A percentile compares a stretch with the other conserved stretches of the same genome.
Evolutionary conservation across 1,139 yeast species (phyloP).

Genomic region (Keqinozyma sinolaborantium): DNA sequence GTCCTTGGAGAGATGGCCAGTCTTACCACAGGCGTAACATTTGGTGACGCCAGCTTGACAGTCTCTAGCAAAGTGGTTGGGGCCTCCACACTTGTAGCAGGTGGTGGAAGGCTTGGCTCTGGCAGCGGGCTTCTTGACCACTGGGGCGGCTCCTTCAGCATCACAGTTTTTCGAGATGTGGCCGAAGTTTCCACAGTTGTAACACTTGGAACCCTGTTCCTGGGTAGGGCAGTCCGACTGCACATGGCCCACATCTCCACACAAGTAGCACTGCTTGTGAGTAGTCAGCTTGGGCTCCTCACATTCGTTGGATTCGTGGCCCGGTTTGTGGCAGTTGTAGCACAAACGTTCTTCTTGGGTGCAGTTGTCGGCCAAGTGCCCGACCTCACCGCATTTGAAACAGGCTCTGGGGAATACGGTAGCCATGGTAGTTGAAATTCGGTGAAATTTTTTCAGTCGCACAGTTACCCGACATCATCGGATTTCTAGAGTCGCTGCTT

Average conservation of each 20-base stretch:
- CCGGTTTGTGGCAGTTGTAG: constrained; percentile 89
- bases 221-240: constrained; percentile 62
- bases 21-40: constrained; percentile 90
- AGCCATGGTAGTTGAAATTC: constrained; percentile 32
- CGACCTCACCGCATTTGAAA: constrained; percentile 90
- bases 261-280: constrained; percentile 86
- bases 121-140: constrained; percentile 15
- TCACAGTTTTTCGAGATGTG: constrained; percentile 78
- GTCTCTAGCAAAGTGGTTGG: constrained; percentile 90
- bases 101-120: constrained; percentile 40
- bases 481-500: too few relatives aligned
- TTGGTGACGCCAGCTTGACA: constrained; percentile 74
- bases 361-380: constrained; percentile 89
- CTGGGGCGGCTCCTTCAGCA: constrained; percentile 25
- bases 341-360: constrained; percentile 80
- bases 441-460: neutral
- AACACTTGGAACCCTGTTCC: constrained; percentile 49
- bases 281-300: constrained; percentile 82
- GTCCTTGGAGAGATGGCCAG: constrained; percentile 85
- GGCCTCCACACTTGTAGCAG: constrained; percentile 91
- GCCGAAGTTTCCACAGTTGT: constrained; percentile 69
- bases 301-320: constrained; percentile 86
- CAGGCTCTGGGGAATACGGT: constrained; percentile 80
- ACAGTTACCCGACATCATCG: neutral
- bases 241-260: constrained; percentile 71